A percentile compares a stretch with the other conserved stretches of the same genome.
Conservation (phyloP, 2,329 filamentous ascomycete species). For the Geoglossum cookeanum region DNA sequence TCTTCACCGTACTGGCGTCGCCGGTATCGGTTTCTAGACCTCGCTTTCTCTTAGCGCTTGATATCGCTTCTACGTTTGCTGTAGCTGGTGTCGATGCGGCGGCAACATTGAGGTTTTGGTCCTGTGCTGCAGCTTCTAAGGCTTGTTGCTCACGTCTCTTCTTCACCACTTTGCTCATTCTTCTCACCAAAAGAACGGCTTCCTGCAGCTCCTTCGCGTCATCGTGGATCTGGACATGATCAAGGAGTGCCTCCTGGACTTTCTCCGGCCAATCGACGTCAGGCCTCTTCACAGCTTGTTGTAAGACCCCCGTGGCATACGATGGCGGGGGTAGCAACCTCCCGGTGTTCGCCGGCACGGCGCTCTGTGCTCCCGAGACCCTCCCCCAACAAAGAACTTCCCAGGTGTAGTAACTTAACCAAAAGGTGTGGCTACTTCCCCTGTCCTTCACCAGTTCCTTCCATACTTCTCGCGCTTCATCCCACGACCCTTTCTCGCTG, state of each 20-base stretch:
- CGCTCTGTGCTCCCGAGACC: conserved; percentile 38
- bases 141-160: conserved; percentile 49
- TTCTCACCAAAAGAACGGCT: conserved; percentile 55
- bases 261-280: conserved; percentile 31
- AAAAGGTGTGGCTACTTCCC: conserved; percentile 75
- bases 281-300: conserved; percentile 41
- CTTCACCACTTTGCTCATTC: conserved; percentile 41
- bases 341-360: conserved; percentile 29
- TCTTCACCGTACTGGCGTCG: conserved; percentile 42
- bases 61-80: conserved; percentile 20
- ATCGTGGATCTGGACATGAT: conserved; percentile 72
- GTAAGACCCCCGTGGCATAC: conserved; percentile 56
- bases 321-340: conserved; percentile 43
- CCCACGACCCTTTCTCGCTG: conserved; percentile 59
- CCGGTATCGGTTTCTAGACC: conserved; percentile 16
- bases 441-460: conserved; percentile 49
- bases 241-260: conserved; percentile 26
- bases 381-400: conserved; percentile 43
- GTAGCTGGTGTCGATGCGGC: conserved; percentile 10
- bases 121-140: conserved; percentile 30
- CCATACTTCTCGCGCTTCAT: conserved; percentile 63
- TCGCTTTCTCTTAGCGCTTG: conserved; percentile 53
- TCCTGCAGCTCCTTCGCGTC: conserved; percentile 53
- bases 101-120: conserved; percentile 9
- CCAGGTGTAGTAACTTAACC: conserved; percentile 82